These are phyloP conservation scores for Globisporangium ultimum DNA, from an alignment of 352 stramenopile genomes.

Conservation along the genomic window DNA sequence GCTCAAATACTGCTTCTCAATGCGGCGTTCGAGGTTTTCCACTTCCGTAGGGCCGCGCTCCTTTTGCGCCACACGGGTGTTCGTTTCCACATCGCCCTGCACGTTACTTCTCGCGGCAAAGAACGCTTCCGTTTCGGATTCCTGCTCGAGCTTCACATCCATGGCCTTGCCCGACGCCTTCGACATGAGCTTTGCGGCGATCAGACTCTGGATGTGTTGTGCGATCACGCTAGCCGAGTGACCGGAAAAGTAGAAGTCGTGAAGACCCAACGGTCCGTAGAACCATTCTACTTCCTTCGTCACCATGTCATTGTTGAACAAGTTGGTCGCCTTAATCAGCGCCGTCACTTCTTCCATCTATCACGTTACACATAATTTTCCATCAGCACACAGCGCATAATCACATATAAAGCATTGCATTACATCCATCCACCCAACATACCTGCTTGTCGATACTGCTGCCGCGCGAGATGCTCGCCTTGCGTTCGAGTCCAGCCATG, in stretches of 20 bases:
- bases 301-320: slow-evolving; percentile 63
- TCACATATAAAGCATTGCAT: too few relatives aligned
- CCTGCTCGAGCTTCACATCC: slow-evolving; percentile 83
- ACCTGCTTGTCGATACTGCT: slow-evolving; percentile 16
- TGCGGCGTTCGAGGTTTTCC: slow-evolving; percentile 63
- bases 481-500: slow-evolving; percentile 9
- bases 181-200: slow-evolving; percentile 81
- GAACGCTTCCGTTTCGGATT: slow-evolving; percentile 67
- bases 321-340: slow-evolving; percentile 44
- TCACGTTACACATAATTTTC: too few relatives aligned
- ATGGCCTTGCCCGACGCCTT: slow-evolving; percentile 67
- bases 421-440: neutral
- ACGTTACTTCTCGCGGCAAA: slow-evolving; percentile 82
- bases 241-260: slow-evolving; percentile 84
- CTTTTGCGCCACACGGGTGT: slow-evolving; percentile 44
- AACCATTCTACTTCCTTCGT: slow-evolving; percentile 79
- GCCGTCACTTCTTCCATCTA: slow-evolving; percentile 67
- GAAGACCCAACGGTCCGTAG: slow-evolving; percentile 71
- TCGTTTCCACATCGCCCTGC: slow-evolving; percentile 51
- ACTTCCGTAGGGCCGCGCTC: slow-evolving; percentile 63
- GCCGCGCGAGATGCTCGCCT: slow-evolving; percentile 13
- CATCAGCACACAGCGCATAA: too few relatives aligned
- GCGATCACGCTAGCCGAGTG: slow-evolving; percentile 62
- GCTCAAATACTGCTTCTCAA: slow-evolving; percentile 82
- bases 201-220: slow-evolving; percentile 75